A percentile compares a stretch with the other conserved stretches of the same genome.
phyloP scores from a whole-genome alignment of 2,329 filamentous ascomycete genomes.

The Talaromyces sp. region DNA sequence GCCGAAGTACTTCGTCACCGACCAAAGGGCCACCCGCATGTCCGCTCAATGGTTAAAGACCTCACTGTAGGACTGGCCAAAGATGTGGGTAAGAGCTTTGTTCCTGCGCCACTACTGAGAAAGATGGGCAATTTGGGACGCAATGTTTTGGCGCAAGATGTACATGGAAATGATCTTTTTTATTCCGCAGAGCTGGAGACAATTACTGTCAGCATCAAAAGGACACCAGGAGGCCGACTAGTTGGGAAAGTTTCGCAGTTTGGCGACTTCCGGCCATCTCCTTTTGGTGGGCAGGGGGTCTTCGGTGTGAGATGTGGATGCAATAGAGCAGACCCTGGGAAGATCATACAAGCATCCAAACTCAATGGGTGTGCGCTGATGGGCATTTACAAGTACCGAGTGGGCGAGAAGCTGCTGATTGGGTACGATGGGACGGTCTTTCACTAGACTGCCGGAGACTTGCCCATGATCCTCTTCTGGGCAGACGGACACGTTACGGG shows the following conservation, averaged over 20 bases:
- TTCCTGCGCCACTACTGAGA: background rate
- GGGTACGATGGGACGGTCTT: background rate
- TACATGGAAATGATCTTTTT: background rate
- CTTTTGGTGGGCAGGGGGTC: background rate
- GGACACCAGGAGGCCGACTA: background rate
- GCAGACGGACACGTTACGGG: background rate
- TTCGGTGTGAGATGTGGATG: background rate
- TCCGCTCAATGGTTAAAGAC: background rate
- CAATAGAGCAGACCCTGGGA: background rate
- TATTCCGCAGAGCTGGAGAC: background rate
- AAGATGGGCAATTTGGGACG: background rate
- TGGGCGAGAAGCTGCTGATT: background rate
- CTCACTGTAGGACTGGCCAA: background rate
- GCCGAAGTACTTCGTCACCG: background rate
- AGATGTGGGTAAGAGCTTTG: background rate
- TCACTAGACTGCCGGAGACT: background rate
- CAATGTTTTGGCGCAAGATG: background rate
- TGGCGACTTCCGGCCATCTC: background rate
- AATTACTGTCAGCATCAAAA: background rate
- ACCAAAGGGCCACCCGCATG: background rate
- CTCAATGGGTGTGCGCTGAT: background rate
- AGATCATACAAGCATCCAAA: background rate
- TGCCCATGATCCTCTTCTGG: background rate
- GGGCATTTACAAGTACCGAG: background rate
- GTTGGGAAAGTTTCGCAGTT: background rate